Evolutionary conservation across 495 filamentous ascomycete species (phyloP).

Genomic region (Penicillium tannophilum): DNA sequence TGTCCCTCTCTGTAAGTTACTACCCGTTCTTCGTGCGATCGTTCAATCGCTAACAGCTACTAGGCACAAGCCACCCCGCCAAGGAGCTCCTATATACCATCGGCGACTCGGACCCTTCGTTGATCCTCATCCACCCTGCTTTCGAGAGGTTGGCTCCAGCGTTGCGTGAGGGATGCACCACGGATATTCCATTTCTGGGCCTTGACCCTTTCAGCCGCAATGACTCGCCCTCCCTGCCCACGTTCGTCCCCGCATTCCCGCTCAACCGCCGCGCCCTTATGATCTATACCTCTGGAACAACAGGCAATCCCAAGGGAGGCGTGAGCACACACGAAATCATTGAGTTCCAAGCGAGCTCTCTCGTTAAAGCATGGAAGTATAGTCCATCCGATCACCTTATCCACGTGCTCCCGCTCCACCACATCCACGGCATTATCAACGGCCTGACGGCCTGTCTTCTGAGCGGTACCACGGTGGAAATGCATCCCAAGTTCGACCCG

Average conservation of each 20-base stretch:
- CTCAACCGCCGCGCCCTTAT: constrained; percentile 43
- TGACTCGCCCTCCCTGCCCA: constrained; percentile 29
- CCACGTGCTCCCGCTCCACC: constrained; percentile 49
- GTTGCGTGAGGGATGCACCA: constrained; percentile 32
- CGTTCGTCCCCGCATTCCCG: constrained; percentile 30
- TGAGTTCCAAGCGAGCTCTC: constrained; percentile 43
- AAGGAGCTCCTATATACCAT: constrained; percentile 47
- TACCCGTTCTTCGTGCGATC: neutral
- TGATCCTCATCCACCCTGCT: constrained; percentile 43
- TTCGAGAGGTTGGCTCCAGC: constrained; percentile 39
- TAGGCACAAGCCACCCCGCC: constrained; percentile 50
- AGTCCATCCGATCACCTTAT: constrained; percentile 40
- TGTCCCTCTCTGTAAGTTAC: constrained; percentile 40
- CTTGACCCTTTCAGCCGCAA: constrained; percentile 34
- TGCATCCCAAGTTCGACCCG: constrained; percentile 49
- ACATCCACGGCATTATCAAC: constrained; percentile 49
- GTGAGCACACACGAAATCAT: constrained; percentile 49
- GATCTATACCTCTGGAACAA: constrained; percentile 52
- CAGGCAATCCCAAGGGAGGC: constrained; percentile 47
- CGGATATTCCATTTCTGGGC: constrained; percentile 34
- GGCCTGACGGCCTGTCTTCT: constrained; percentile 42
- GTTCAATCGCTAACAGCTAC: constrained; percentile 6
- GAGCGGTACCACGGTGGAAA: constrained; percentile 44
- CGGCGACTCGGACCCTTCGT: constrained; percentile 44
- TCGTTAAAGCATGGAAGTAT: constrained; percentile 43